These are phyloP conservation scores for Galerina sulciceps DNA, from an alignment of 768 basidiomycete species.

Conservation along the genomic window DNA sequence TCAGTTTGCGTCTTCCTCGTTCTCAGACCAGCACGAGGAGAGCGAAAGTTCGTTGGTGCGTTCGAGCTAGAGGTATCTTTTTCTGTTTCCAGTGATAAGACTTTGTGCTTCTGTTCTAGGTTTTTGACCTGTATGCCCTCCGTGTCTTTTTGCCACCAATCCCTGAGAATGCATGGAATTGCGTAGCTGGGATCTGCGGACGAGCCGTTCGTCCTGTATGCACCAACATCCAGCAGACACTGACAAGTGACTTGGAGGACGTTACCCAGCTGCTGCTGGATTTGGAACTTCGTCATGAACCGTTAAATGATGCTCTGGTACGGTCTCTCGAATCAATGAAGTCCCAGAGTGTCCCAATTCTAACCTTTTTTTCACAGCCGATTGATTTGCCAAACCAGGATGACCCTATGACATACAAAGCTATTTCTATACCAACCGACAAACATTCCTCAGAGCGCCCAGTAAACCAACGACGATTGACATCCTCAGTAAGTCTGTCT, in stretches of 20 bases:
- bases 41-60: slow-evolving; percentile 28
- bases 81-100: not conserved
- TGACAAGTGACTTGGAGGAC: slow-evolving; percentile 43
- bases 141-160: slow-evolving; percentile 23
- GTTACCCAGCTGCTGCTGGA: slow-evolving; percentile 47
- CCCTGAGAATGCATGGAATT: slow-evolving; percentile 31
- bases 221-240: slow-evolving; percentile 34
- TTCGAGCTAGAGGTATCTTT: not conserved
- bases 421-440: no score
- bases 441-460: slow-evolving; percentile 3
- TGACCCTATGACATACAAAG: not conserved
- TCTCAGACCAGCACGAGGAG: slow-evolving; percentile 19
- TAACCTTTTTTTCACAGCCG: slow-evolving; percentile 11
- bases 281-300: slow-evolving; percentile 33
- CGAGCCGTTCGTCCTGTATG: slow-evolving; percentile 37
- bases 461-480: slow-evolving; percentile 26
- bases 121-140: slow-evolving; percentile 32
- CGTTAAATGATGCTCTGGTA: slow-evolving; percentile 20
- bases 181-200: slow-evolving; percentile 30
- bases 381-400: slow-evolving; percentile 13
- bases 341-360: not conserved
- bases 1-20: slow-evolving; percentile 20
- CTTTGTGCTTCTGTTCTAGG: slow-evolving; percentile 17
- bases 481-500: slow-evolving; percentile 18
- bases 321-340: slow-evolving; percentile 6